These are phyloP conservation scores for Yarrowia sp. DNA, from an alignment of 805 yeast genomes.

Conservation along the genomic window DNA sequence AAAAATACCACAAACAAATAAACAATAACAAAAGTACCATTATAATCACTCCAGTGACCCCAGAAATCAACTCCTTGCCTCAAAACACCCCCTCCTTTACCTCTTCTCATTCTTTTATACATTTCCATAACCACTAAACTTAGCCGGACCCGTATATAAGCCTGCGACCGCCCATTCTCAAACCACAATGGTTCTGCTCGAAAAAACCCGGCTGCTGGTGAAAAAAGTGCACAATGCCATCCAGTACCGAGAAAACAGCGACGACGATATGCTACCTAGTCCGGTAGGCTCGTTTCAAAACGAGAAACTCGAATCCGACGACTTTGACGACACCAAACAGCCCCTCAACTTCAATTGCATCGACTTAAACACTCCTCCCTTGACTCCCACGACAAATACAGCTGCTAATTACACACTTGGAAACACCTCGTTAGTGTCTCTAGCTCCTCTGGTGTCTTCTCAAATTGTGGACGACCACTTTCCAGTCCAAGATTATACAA, in stretches of 20 bases:
- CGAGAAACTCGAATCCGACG: no score
- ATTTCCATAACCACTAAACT: no score
- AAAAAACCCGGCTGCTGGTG: constrained; percentile 8
- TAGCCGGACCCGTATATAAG: not conserved
- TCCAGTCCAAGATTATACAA: constrained; percentile 1
- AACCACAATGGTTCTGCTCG: not conserved
- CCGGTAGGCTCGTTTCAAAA: not conserved
- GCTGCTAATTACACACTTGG: not conserved
- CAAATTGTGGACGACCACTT: constrained; percentile 9
- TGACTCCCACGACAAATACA: not conserved
- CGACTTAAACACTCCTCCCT: not conserved
- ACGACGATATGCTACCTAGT: not conserved
- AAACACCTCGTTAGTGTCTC: not conserved
- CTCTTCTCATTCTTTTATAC: no score
- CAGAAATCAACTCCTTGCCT: no score
- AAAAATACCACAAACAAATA: no score
- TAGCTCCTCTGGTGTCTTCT: constrained; percentile 3
- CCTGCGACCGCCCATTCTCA: not conserved
- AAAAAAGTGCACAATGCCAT: constrained; percentile 11
- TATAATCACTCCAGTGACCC: no score
- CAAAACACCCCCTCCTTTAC: no score
- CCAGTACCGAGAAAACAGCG: not conserved
- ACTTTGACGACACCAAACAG: no score
- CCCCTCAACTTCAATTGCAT: not conserved
- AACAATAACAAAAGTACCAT: no score